Conservation (phyloP, 305 asterid species). For the Fraxinus baroniana region DNA sequence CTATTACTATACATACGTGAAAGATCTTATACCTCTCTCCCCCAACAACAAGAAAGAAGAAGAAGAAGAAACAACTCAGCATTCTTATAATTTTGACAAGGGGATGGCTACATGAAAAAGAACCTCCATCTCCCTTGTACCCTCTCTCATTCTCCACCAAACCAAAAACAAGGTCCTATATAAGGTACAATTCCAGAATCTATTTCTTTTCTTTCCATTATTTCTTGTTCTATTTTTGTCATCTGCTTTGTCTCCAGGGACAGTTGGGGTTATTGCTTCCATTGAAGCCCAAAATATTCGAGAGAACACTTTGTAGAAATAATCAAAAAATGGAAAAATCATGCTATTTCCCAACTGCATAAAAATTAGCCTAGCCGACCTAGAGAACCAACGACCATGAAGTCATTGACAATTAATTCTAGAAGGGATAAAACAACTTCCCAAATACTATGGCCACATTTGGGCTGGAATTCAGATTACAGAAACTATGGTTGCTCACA, state of each 20-base stretch:
- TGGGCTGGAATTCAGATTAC: background rate
- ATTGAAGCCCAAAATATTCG: background rate
- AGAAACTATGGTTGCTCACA: background rate
- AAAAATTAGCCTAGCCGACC: background rate
- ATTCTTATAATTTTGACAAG: background rate
- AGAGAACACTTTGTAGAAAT: background rate
- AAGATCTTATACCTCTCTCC: background rate
- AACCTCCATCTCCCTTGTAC: background rate
- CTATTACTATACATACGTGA: background rate
- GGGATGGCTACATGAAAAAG: background rate
- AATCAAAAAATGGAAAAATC: background rate
- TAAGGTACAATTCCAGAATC: background rate
- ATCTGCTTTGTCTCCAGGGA: background rate
- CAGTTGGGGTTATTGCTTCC: background rate
- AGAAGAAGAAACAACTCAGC: background rate
- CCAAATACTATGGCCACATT: background rate
- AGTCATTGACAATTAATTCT: background rate
- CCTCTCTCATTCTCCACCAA: background rate
- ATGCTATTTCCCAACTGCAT: background rate
- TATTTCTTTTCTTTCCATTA: background rate
- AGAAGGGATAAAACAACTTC: background rate
- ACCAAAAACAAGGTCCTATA: background rate
- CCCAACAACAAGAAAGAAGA: background rate
- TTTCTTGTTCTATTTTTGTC: background rate
- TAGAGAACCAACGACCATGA: background rate